phyloP scores from a whole-genome alignment of 768 basidiomycete genomes.

The Postia placenta region DNA sequence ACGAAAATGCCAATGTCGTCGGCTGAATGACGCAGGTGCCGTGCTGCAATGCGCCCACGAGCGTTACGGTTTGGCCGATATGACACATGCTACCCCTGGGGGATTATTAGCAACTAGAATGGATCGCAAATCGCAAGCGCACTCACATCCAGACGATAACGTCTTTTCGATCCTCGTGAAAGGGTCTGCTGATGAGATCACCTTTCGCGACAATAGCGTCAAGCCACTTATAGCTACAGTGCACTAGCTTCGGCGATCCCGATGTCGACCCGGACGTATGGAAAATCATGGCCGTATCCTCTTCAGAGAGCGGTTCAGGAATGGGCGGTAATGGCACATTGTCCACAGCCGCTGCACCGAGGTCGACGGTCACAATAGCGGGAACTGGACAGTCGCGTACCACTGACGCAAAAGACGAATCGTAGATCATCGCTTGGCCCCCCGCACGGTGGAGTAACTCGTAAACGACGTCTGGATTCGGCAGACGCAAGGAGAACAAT shows the following conservation, averaged over 20 bases:
- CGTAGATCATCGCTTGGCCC: slow-evolving; percentile 60
- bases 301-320: slow-evolving; percentile 23
- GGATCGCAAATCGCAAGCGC: slow-evolving; percentile 12
- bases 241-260: slow-evolving; percentile 77
- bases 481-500: slow-evolving; percentile 66
- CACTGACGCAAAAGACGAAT: slow-evolving; percentile 44
- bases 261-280: slow-evolving; percentile 82
- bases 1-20: slow-evolving; percentile 55
- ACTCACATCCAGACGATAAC: slow-evolving; percentile 71
- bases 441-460: slow-evolving; percentile 55
- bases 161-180: slow-evolving; percentile 49
- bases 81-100: slow-evolving; percentile 79
- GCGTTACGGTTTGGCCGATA: slow-evolving; percentile 72
- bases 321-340: slow-evolving; percentile 39
- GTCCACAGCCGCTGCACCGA: slow-evolving; percentile 31
- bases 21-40: slow-evolving; percentile 71
- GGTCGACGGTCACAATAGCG: slow-evolving; percentile 37
- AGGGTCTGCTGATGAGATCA: slow-evolving; percentile 41
- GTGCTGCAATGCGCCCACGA: slow-evolving; percentile 65
- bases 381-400: slow-evolving; percentile 44
- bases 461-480: slow-evolving; percentile 60
- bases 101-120: too few species aligned
- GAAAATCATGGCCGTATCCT: slow-evolving; percentile 60
- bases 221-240: slow-evolving; percentile 64
- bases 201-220: slow-evolving; percentile 58